These are phyloP conservation scores for Serendipita indica DNA, from an alignment of 768 basidiomycete genomes.

Conservation along the genomic window DNA sequence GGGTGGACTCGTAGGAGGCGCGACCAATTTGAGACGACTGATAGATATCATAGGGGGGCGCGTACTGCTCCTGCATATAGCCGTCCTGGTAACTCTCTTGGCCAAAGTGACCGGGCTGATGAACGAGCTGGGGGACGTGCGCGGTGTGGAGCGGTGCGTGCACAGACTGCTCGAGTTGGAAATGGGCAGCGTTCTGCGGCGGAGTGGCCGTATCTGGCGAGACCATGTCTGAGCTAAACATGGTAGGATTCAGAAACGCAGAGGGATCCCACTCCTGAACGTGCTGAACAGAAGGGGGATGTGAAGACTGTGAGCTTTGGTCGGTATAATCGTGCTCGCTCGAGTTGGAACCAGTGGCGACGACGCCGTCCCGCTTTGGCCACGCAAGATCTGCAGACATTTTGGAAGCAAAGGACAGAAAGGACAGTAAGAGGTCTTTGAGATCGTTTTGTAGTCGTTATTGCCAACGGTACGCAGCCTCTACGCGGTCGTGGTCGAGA, in stretches of 20 bases:
- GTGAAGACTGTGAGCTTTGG: too few species aligned
- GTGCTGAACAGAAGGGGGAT: background rate
- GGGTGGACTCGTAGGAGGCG: background rate
- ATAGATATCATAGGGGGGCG: background rate
- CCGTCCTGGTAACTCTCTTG: background rate
- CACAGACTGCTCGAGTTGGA: background rate
- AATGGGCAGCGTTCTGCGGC: background rate
- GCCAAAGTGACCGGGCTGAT: background rate
- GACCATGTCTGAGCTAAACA: background rate
- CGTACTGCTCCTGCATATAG: background rate
- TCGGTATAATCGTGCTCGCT: background rate
- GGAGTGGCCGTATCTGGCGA: conserved; percentile 3
- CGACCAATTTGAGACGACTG: background rate
- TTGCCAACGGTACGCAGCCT: too few species aligned
- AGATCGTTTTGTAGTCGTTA: too few species aligned
- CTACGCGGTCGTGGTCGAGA: background rate
- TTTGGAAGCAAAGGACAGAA: background rate
- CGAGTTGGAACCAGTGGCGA: background rate
- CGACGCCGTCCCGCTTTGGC: background rate
- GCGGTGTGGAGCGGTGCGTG: background rate
- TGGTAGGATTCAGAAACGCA: conserved; percentile 7
- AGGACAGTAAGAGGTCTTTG: too few species aligned
- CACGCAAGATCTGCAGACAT: background rate
- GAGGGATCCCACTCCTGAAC: conserved; percentile 7
- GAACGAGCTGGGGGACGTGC: background rate